Conservation (phyloP, 441 rosid genomes). For the Adansonia madagascariensis region DNA sequence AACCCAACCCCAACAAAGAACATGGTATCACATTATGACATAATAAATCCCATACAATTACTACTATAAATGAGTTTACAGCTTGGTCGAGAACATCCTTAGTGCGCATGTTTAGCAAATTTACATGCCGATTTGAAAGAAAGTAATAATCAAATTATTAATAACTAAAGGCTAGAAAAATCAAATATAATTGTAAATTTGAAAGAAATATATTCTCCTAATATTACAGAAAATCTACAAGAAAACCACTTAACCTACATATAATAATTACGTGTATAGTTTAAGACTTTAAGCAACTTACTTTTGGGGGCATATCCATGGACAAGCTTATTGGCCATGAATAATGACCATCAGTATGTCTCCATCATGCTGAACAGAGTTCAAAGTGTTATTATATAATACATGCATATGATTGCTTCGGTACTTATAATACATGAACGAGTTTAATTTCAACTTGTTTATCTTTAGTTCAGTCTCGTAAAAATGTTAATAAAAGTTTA, state of each 20-base stretch:
- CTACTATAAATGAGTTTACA: neutral
- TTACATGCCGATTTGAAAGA: neutral
- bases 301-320: neutral
- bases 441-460: neutral
- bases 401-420: neutral
- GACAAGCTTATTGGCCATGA: conserved; percentile 14
- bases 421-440: neutral
- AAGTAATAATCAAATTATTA: neutral
- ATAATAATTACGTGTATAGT: neutral
- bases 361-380: conserved; percentile 37
- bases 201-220: neutral
- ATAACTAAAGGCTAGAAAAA: neutral
- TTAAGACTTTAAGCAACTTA: neutral
- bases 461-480: neutral
- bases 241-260: neutral
- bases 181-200: neutral
- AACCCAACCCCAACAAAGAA: neutral
- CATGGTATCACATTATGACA: neutral
- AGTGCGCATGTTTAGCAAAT: neutral
- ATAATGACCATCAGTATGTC: conserved; percentile 29
- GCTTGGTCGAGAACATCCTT: neutral
- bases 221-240: neutral
- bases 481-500: no score
- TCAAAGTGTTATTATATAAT: neutral
- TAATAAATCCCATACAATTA: neutral